phyloP scores from a whole-genome alignment of 176 grass and related monocot genomes.

The bread wheat (Triticum aestivum) region IWGSC_CS_RefSeq_v2.1 NC_057808.1:69503409-69503908 shows the following conservation, averaged over 20 bases:
- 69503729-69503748: slow-evolving; percentile 49
- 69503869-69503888: slow-evolving; percentile 32
- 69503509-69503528: slow-evolving; percentile 67
- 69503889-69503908: slow-evolving; percentile 48
- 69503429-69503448: slow-evolving; percentile 30
- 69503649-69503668: background rate
- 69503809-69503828: slow-evolving; percentile 57
- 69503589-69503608: background rate
- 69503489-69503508: slow-evolving; percentile 76
- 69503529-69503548: slow-evolving; percentile 63
- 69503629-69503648: background rate
- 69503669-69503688: slow-evolving; percentile 48
- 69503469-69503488: slow-evolving; percentile 22
- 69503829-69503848: slow-evolving; percentile 77
- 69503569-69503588: slow-evolving; percentile 71
- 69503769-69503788: slow-evolving; percentile 53
- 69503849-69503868: slow-evolving; percentile 69
- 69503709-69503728: slow-evolving; percentile 58
- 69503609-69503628: background rate
- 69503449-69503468: background rate
- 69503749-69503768: slow-evolving; percentile 50
- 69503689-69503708: slow-evolving; percentile 79
- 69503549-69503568: slow-evolving; percentile 45
- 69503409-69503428: background rate
- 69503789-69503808: slow-evolving; percentile 57